Evolutionary conservation across 805 yeast species (phyloP).

Genomic region (Spathaspora sp.): DNA sequence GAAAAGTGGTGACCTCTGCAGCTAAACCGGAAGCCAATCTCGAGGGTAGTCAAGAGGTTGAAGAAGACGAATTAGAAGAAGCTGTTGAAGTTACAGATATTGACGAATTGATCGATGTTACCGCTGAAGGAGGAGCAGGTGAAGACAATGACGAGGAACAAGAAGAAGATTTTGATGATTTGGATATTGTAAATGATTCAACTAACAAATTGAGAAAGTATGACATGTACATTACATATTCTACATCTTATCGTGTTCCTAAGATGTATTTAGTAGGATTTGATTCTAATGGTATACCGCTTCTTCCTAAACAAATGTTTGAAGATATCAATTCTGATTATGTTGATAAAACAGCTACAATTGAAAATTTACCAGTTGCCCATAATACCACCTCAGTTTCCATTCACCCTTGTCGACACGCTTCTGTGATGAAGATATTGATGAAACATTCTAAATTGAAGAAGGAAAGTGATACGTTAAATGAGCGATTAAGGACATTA

Average conservation of each 20-base stretch:
- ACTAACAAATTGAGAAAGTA: constrained; percentile 56
- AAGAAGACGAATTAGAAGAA: not conserved
- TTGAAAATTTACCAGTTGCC: constrained; percentile 85
- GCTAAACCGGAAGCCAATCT: constrained; percentile 6
- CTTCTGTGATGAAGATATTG: constrained; percentile 87
- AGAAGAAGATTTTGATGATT: constrained; percentile 28
- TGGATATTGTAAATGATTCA: constrained; percentile 24
- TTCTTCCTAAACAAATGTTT: constrained; percentile 87
- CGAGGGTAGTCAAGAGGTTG: not conserved
- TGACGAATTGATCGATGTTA: constrained; percentile 44
- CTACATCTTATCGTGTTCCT: constrained; percentile 94
- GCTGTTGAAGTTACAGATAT: constrained; percentile 42
- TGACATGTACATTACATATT: constrained; percentile 87
- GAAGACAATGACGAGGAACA: constrained; percentile 23
- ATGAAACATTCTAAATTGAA: constrained; percentile 63
- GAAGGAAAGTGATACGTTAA: constrained; percentile 18
- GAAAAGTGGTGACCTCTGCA: constrained; percentile 8
- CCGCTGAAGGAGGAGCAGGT: constrained; percentile 33
- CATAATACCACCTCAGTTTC: constrained; percentile 75
- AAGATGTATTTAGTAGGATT: constrained; percentile 90
- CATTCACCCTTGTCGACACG: constrained; percentile 95
- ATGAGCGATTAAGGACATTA: constrained; percentile 43
- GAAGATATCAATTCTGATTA: constrained; percentile 92
- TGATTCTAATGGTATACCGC: constrained; percentile 77
- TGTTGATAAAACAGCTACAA: constrained; percentile 93